phyloP scores from a whole-genome alignment of 352 stramenopile genomes.

The Elongisporangium anandrum region DNA sequence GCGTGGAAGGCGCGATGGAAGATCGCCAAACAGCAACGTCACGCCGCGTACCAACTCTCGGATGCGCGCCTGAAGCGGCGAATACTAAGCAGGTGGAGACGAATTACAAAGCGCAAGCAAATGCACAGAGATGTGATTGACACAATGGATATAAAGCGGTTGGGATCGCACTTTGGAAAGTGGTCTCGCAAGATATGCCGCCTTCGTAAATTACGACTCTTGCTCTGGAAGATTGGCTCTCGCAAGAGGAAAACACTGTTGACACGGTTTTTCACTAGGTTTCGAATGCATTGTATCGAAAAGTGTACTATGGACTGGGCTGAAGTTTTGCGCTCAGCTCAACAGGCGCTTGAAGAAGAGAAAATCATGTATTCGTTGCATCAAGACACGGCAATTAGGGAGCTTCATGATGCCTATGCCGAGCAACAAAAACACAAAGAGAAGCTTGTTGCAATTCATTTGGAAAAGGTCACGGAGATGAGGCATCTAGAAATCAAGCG shows the following conservation, averaged over 20 bases:
- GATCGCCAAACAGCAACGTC: constrained; percentile 9
- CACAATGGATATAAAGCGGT: background rate
- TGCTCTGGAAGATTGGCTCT: background rate
- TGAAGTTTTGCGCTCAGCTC: constrained; percentile 29
- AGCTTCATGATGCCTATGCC: constrained; percentile 21
- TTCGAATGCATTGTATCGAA: constrained; percentile 30
- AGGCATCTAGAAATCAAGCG: constrained; percentile 12
- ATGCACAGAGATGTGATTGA: background rate
- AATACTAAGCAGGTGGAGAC: constrained; percentile 14
- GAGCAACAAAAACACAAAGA: constrained; percentile 17
- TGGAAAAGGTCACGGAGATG: constrained; percentile 11
- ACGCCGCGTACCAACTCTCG: constrained; percentile 8
- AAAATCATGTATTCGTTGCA: constrained; percentile 23
- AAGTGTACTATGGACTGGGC: constrained; percentile 28
- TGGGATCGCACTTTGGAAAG: background rate
- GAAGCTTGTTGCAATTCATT: constrained; percentile 15
- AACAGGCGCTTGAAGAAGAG: constrained; percentile 42
- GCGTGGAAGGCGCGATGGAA: constrained; percentile 24
- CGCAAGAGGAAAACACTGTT: background rate
- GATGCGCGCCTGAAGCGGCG: constrained; percentile 11
- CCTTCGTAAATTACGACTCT: constrained; percentile 7
- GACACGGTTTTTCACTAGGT: constrained; percentile 6
- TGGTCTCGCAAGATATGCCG: constrained; percentile 2
- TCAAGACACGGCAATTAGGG: constrained; percentile 24
- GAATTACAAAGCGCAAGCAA: background rate